Conservation (phyloP, 176 grass and related monocot species). For the Phyllostachys edulis region DNA sequence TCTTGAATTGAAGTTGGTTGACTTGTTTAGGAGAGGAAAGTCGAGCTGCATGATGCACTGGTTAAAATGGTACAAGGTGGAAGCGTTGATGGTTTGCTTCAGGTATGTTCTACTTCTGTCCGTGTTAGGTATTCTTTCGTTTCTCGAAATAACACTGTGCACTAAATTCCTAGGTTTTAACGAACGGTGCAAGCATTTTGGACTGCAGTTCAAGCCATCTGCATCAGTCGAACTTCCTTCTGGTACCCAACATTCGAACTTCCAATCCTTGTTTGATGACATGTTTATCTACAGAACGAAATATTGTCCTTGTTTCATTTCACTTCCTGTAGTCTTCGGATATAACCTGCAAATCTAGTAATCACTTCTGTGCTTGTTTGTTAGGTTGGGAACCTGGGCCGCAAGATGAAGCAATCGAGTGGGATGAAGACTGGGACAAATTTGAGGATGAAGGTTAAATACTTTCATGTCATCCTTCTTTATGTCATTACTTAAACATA, state of each 20-base stretch:
- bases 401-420: conserved; percentile 69
- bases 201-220: conserved; percentile 69
- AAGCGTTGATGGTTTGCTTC: conserved; percentile 96
- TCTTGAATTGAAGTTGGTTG: conserved; percentile 26
- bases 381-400: conserved; percentile 88
- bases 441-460: conserved; percentile 94
- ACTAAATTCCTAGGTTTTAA: conserved; percentile 58
- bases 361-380: conserved; percentile 26
- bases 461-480: conserved; percentile 18
- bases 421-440: conserved; percentile 99
- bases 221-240: conserved; percentile 86
- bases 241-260: conserved; percentile 51
- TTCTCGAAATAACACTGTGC: conserved; percentile 23
- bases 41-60: conserved; percentile 85
- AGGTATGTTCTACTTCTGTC: conserved; percentile 57
- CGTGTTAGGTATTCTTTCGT: conserved; percentile 13
- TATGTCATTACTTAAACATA: conserved; percentile 19
- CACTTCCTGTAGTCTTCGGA: background rate
- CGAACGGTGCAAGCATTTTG: conserved; percentile 93
- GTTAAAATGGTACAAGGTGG: conserved; percentile 99
- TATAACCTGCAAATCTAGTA: background rate
- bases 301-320: conserved; percentile 15
- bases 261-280: conserved; percentile 2
- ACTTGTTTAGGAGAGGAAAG: conserved; percentile 82
- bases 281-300: background rate